Conservation (phyloP, 345 rosid species). For the Bruguiera gymnorhiza region DNA sequence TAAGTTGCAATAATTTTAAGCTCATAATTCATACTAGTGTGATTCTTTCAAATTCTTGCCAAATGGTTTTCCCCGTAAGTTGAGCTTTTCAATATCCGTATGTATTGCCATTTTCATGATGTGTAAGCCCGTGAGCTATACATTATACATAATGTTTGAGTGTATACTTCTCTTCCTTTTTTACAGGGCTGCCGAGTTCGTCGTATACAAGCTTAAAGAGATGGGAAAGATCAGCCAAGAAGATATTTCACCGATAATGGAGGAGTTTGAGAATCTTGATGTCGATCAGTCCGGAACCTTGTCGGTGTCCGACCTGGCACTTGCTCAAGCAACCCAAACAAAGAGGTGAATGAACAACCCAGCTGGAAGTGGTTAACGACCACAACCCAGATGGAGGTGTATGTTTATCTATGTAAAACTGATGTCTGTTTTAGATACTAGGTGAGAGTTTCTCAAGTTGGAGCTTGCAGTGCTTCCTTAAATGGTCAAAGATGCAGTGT, state of each 20-base stretch:
- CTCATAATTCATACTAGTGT: not conserved
- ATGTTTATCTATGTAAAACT: too few relatives aligned
- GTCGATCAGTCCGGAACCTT: slow-evolving; percentile 56
- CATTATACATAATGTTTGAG: not conserved
- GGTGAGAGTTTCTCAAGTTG: too few relatives aligned
- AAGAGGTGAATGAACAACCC: slow-evolving; percentile 12
- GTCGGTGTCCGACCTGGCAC: slow-evolving; percentile 33
- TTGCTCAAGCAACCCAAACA: slow-evolving; percentile 31
- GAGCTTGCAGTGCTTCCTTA: too few relatives aligned
- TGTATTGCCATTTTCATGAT: not conserved
- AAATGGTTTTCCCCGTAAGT: not conserved
- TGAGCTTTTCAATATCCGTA: not conserved
- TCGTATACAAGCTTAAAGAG: slow-evolving; percentile 76
- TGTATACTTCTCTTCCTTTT: not conserved
- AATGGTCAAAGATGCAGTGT: too few relatives aligned
- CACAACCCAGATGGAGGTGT: not conserved
- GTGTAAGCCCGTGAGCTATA: not conserved
- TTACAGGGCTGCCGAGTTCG: slow-evolving; percentile 59
- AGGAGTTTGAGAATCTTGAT: slow-evolving; percentile 73
- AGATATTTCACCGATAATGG: slow-evolving; percentile 50
- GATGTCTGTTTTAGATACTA: too few relatives aligned
- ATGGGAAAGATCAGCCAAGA: slow-evolving; percentile 82
- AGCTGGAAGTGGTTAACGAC: too few relatives aligned
- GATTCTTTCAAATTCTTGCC: not conserved
- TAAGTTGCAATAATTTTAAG: slow-evolving; percentile 27